Conservation (phyloP, 371 early-diverging fungal species). For the Lichtheimia ramosa region DNA sequence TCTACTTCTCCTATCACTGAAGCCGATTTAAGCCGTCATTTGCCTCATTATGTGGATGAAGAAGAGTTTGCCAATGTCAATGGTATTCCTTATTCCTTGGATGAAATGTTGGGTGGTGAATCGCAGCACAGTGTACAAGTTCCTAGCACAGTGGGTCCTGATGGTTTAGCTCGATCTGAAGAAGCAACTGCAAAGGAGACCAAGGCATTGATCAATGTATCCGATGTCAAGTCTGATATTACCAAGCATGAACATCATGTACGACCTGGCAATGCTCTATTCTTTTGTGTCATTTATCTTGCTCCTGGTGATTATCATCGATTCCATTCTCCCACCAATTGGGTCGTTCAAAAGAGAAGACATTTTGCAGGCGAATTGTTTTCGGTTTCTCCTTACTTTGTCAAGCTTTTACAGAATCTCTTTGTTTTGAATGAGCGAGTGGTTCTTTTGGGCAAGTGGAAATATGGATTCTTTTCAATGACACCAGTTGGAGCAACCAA, state of each 20-base stretch:
- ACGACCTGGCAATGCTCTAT: slow-evolving; percentile 73
- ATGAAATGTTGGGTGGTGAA: slow-evolving; percentile 70
- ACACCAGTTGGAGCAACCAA: slow-evolving; percentile 97
- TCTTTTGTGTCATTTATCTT: slow-evolving; percentile 90
- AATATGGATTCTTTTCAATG: slow-evolving; percentile 93
- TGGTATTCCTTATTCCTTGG: slow-evolving; percentile 87
- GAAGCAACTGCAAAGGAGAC: slow-evolving; percentile 22
- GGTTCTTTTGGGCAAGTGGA: slow-evolving; percentile 89
- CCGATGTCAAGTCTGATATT: slow-evolving; percentile 25
- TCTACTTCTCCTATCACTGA: slow-evolving; percentile 42
- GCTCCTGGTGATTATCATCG: slow-evolving; percentile 98
- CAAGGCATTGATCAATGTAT: slow-evolving; percentile 13
- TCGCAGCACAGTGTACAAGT: slow-evolving; percentile 30
- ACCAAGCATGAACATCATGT: slow-evolving; percentile 37
- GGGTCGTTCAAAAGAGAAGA: slow-evolving; percentile 82
- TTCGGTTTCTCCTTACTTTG: slow-evolving; percentile 91
- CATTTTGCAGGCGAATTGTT: slow-evolving; percentile 95
- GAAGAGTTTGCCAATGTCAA: slow-evolving; percentile 87
- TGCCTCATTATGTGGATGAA: slow-evolving; percentile 59
- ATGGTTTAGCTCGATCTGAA: slow-evolving; percentile 37
- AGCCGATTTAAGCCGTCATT: slow-evolving; percentile 17
- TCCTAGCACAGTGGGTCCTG: slow-evolving; percentile 38
- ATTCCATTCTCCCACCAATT: slow-evolving; percentile 96
- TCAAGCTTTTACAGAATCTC: slow-evolving; percentile 76
- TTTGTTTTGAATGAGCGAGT: slow-evolving; percentile 97